Evolutionary conservation across 2,329 filamentous ascomycete genomes (phyloP), one percentile per base, ranked within the genome.

Genomic region (Fusarium ambrosium): DNA sequence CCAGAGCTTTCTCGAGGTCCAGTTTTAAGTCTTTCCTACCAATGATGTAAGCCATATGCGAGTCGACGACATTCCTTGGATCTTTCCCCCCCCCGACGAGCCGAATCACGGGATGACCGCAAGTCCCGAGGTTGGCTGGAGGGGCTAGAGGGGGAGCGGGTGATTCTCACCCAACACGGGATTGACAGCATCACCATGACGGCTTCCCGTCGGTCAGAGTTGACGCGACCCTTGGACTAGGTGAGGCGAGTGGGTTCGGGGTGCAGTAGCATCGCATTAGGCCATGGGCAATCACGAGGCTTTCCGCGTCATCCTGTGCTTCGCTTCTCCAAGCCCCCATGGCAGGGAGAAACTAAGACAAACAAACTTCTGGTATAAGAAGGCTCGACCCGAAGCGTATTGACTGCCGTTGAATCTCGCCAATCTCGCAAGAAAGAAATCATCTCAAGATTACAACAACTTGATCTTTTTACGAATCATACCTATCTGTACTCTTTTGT

Each of bases 231-330:
- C 61, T 63, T 70, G 48, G 24, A 43, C 71, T 59, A 48, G 55
- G 39, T 51, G 62, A 51, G 58, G 29, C 65, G 36, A 66, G 69
- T 63, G 43, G 66, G 55, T 43, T 73, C 56, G 51, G 45, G 43
- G 70, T 71, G 60, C 55, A 65, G 71, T 60, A 69, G 36, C 53
- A 70, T 66, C 59, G 73, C 65, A 68, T 68, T 64, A 62, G 64
- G 66, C 66, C 43, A 65, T 67, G 59, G 24, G 45, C 24, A 34
- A 74, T 72, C 70, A 76, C 70, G 64, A 69, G 68, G 64, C 32
- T 62, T 65, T 61, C 62, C 51, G 60, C 71, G 70, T 76, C 71
- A 74, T 76, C 73, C 48, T 62, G 56, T 63, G 56, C 64, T 32
- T 29, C 36, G 53, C 34, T 48, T 48, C 20, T 9, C 32, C n/a